These are phyloP conservation scores for Stagonosporopsis cucurbitacearum DNA, from an alignment of 2,329 filamentous ascomycete species.

Conservation along the genomic window DNA sequence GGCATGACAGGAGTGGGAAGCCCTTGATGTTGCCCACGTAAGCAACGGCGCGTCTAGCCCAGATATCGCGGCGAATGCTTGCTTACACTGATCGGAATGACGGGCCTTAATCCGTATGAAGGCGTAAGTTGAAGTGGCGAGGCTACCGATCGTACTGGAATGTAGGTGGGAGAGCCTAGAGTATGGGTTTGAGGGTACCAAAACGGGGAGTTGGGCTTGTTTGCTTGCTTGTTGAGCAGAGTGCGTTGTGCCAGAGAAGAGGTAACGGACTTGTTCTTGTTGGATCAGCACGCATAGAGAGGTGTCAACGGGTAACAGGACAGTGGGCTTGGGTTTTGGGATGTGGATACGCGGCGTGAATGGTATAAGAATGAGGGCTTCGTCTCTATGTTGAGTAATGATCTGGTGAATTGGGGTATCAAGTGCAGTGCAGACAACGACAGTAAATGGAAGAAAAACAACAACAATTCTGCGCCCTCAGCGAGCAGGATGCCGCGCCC, in stretches of 20 bases:
- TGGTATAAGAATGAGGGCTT: not conserved
- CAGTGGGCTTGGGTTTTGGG: not conserved
- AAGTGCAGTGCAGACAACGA: not conserved
- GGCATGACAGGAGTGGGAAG: not conserved
- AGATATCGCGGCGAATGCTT: not conserved
- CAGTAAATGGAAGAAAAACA: not conserved
- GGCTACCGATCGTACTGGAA: not conserved
- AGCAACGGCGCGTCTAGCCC: not conserved
- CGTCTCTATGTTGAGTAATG: not conserved
- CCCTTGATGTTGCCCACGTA: not conserved
- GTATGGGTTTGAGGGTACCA: no score
- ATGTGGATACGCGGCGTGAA: not conserved
- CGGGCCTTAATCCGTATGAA: not conserved
- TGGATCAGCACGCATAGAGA: not conserved
- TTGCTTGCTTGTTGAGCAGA: not conserved
- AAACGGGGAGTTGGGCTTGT: not conserved
- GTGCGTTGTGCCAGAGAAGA: not conserved
- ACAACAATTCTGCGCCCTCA: not conserved
- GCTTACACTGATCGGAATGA: not conserved
- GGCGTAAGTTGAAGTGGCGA: not conserved
- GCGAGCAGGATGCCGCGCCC: not conserved
- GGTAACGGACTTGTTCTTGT: not conserved
- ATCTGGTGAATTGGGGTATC: not conserved
- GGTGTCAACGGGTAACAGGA: not conserved
- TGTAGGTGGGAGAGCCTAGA: not conserved